These are phyloP conservation scores for Zygosaccharomyces sapae DNA, from an alignment of 1,139 yeast genomes.

Conservation along the genomic window DNA sequence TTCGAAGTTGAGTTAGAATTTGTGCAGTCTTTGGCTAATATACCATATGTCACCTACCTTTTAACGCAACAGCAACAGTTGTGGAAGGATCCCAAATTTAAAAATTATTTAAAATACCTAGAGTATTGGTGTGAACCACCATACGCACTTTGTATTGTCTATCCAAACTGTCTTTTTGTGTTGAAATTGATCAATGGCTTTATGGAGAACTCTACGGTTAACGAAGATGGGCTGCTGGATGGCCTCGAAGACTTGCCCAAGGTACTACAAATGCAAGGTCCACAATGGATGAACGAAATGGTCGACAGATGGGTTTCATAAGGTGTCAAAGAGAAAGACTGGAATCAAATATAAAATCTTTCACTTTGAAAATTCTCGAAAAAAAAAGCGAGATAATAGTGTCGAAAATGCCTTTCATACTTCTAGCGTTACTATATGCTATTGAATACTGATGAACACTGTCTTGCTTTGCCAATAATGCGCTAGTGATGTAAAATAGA, in stretches of 20 bases:
- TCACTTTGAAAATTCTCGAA: not conserved
- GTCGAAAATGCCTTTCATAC: too few species aligned
- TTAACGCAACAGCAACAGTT: constrained; percentile 43
- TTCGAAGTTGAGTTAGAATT: constrained; percentile 77
- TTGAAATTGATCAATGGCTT: constrained; percentile 48
- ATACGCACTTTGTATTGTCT: constrained; percentile 61
- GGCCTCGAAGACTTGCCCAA: constrained; percentile 50
- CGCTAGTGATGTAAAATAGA: not conserved
- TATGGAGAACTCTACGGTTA: constrained; percentile 28
- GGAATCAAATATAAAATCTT: not conserved
- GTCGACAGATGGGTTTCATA: constrained; percentile 58
- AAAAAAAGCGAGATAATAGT: not conserved
- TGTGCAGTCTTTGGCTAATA: constrained; percentile 71
- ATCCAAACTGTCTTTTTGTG: constrained; percentile 67
- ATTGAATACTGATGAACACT: too few species aligned
- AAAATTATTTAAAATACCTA: constrained; percentile 58
- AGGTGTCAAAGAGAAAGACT: not conserved
- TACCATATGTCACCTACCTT: constrained; percentile 62
- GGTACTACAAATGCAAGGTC: constrained; percentile 53
- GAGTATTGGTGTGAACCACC: constrained; percentile 68
- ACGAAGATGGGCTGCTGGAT: constrained; percentile 31
- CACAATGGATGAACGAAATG: constrained; percentile 71
- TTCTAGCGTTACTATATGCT: too few species aligned
- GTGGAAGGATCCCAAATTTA: constrained; percentile 45
- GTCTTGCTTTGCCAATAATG: not conserved